Evolutionary conservation across 306 rosid genomes (phyloP).

Genomic region (Macrotyloma uniflorum): DNA sequence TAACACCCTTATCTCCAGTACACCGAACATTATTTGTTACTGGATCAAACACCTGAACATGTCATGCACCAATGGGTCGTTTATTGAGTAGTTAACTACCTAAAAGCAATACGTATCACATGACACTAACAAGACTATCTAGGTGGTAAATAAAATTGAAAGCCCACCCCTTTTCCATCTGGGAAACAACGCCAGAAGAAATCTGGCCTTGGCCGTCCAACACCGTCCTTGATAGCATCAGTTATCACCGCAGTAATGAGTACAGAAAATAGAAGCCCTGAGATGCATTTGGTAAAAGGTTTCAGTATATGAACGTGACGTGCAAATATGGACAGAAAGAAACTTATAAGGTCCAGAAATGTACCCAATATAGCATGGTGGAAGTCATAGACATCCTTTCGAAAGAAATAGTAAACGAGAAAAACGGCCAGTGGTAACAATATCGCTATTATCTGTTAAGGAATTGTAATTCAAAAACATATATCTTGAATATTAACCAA

Average conservation of each 20-base stretch:
- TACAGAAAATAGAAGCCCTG: slow-evolving; percentile 89
- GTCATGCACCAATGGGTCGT: slow-evolving; percentile 30
- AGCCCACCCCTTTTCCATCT: slow-evolving; percentile 77
- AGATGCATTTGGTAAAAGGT: slow-evolving; percentile 36
- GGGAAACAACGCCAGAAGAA: slow-evolving; percentile 99
- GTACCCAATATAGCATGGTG: slow-evolving; percentile 89
- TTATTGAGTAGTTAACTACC: slow-evolving; percentile 32
- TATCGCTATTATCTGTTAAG: slow-evolving; percentile 70
- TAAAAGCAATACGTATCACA: slow-evolving; percentile 28
- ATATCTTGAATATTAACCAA: slow-evolving; percentile 25
- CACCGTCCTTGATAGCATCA: slow-evolving; percentile 89
- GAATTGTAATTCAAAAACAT: slow-evolving; percentile 22
- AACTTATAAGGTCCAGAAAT: slow-evolving; percentile 25
- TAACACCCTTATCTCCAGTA: slow-evolving; percentile 64
- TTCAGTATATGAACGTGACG: background rate
- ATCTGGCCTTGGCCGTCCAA: slow-evolving; percentile 95
- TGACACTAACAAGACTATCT: slow-evolving; percentile 7
- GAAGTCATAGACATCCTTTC: slow-evolving; percentile 82
- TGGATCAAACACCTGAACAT: slow-evolving; percentile 67
- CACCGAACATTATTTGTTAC: slow-evolving; percentile 64
- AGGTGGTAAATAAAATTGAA: slow-evolving; percentile 11
- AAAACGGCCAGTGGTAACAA: slow-evolving; percentile 65
- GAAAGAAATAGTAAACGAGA: slow-evolving; percentile 65
- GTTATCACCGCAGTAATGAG: slow-evolving; percentile 82
- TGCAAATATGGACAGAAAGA: slow-evolving; percentile 15